Evolutionary conservation across 495 filamentous ascomycete genomes (phyloP).

Genomic region (Annulohypoxylon maeteangense): DNA sequence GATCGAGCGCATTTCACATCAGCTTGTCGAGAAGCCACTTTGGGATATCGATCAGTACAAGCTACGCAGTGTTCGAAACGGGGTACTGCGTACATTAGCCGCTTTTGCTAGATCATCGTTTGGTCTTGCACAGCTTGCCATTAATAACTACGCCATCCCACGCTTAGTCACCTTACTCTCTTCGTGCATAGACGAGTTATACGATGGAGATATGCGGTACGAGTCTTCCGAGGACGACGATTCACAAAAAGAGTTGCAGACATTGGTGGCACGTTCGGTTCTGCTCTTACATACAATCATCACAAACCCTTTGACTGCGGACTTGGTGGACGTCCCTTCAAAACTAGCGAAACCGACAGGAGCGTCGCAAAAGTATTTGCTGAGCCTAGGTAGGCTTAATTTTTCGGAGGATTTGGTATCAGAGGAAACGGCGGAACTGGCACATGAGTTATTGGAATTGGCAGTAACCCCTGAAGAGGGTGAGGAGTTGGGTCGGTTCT

Average conservation of each 20-base stretch:
- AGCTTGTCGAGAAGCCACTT: slow-evolving; percentile 51
- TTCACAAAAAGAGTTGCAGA: slow-evolving; percentile 36
- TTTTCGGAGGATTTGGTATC: slow-evolving; percentile 59
- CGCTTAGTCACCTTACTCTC: slow-evolving; percentile 53
- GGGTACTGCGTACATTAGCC: slow-evolving; percentile 51
- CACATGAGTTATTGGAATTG: slow-evolving; percentile 59
- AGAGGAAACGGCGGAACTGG: slow-evolving; percentile 60
- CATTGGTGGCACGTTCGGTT: slow-evolving; percentile 44
- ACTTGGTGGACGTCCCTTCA: slow-evolving; percentile 48
- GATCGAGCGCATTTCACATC: slow-evolving; percentile 55
- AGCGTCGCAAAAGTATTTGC: slow-evolving; percentile 54
- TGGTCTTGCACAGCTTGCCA: slow-evolving; percentile 52
- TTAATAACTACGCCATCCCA: slow-evolving; percentile 54
- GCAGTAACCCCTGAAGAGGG: slow-evolving; percentile 59
- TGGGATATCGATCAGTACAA: slow-evolving; percentile 50
- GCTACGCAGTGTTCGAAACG: slow-evolving; percentile 47
- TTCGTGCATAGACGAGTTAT: slow-evolving; percentile 57
- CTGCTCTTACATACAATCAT: slow-evolving; percentile 56
- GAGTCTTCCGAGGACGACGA: slow-evolving; percentile 33
- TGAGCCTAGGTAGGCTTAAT: slow-evolving; percentile 57
- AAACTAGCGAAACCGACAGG: slow-evolving; percentile 53
- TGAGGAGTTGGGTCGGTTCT: slow-evolving; percentile 53
- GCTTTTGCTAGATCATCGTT: slow-evolving; percentile 53
- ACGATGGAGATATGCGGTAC: slow-evolving; percentile 53
- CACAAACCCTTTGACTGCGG: slow-evolving; percentile 50